Conservation (phyloP, 2,329 filamentous ascomycete genomes). For the Fusarium irregulare region DNA sequence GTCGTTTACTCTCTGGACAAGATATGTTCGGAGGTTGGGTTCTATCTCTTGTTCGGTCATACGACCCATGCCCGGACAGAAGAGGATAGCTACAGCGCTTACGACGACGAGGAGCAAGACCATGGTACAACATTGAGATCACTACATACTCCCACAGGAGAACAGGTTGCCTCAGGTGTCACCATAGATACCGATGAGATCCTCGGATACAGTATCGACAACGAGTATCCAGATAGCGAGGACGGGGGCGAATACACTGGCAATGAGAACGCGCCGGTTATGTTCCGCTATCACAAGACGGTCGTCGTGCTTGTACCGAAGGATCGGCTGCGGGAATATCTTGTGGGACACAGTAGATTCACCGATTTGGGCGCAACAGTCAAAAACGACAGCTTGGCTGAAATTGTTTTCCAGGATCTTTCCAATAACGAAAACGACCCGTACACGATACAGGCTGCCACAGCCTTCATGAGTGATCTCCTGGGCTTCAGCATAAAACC, state of each 20-base stretch:
- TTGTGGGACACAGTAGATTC: not conserved
- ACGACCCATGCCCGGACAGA: not conserved
- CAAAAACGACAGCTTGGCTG: not conserved
- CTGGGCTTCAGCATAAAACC: not conserved
- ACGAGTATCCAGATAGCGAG: not conserved
- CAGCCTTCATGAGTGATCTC: not conserved
- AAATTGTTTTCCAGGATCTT: constrained; percentile 17
- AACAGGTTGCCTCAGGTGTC: not conserved
- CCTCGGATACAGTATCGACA: not conserved
- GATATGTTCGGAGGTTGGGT: constrained; percentile 15
- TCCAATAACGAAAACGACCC: not conserved
- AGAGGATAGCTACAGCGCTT: not conserved
- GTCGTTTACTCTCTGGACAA: constrained; percentile 3
- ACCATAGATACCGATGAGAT: not conserved
- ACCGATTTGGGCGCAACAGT: not conserved
- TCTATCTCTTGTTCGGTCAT: constrained; percentile 25
- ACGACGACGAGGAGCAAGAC: not conserved
- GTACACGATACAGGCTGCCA: not conserved
- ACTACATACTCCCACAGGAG: not conserved
- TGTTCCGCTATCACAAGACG: constrained; percentile 15
- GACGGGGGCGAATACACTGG: constrained; percentile 1
- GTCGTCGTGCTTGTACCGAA: constrained; percentile 14
- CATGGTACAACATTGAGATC: not conserved
- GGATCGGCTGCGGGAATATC: not conserved
- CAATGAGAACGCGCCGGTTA: not conserved